These are phyloP conservation scores for Pyrus hybrid DNA, from an alignment of 331 rosid genomes.

Conservation along the genomic window DNA sequence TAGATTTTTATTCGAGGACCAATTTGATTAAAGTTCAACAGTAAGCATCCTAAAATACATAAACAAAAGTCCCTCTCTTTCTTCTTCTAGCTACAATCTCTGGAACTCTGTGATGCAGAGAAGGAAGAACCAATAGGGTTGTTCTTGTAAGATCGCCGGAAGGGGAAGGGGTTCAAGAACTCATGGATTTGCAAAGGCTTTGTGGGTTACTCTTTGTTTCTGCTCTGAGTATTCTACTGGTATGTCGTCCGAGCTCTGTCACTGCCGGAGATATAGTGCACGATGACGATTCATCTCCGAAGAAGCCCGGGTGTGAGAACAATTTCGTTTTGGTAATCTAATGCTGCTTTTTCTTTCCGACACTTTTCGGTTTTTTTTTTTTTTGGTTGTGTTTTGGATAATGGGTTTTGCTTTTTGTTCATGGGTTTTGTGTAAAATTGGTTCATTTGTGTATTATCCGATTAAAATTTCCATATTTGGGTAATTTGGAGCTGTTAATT, in stretches of 20 bases:
- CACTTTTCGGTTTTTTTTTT: constrained; percentile 12
- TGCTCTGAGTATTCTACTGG: constrained; percentile 27
- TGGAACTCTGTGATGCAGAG: constrained; percentile 21
- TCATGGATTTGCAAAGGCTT: constrained; percentile 48
- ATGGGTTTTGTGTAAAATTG: constrained; percentile 1
- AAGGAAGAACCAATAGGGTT: constrained; percentile 18
- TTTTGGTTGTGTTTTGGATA: constrained; percentile 1
- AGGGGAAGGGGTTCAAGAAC: constrained; percentile 2
- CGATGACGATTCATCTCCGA: constrained; percentile 72
- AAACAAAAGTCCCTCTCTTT: background rate
- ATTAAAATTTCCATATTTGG: background rate
- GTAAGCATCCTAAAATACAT: background rate
- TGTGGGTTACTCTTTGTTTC: constrained; percentile 18
- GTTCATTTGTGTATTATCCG: background rate
- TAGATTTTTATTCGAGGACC: no score
- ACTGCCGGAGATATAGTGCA: constrained; percentile 83
- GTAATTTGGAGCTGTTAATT: background rate
- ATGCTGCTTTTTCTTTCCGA: constrained; percentile 3
- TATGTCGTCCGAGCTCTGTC: constrained; percentile 30
- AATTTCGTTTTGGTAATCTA: constrained; percentile 77
- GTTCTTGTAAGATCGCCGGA: constrained; percentile 8
- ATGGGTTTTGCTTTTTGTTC: constrained; percentile 14
- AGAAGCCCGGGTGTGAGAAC: constrained; percentile 90
- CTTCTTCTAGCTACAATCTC: constrained; percentile 4
- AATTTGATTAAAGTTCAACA: no score